Evolutionary conservation across 2,329 filamentous ascomycete genomes (phyloP).

Genomic region (Plectosphaerella sp.): DNA sequence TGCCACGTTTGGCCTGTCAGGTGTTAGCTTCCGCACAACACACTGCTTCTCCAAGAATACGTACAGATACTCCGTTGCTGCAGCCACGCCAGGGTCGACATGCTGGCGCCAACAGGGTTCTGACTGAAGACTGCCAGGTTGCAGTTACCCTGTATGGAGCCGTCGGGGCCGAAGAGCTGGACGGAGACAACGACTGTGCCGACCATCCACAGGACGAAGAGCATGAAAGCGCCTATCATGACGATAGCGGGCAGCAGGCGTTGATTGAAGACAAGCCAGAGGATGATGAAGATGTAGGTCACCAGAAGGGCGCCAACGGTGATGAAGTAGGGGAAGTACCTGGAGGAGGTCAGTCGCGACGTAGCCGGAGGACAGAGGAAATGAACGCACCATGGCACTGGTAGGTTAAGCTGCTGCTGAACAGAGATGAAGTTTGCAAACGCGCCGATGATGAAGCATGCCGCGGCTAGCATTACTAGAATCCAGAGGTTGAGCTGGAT

Average conservation of each 20-base stretch:
- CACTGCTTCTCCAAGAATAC: slow-evolving; percentile 21
- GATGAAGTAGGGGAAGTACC: slow-evolving; percentile 66
- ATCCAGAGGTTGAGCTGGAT: slow-evolving; percentile 64
- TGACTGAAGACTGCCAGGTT: slow-evolving; percentile 51
- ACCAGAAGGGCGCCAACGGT: slow-evolving; percentile 56
- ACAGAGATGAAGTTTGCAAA: slow-evolving; percentile 56
- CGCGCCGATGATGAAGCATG: slow-evolving; percentile 55
- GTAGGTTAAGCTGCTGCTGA: slow-evolving; percentile 49
- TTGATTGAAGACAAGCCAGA: slow-evolving; percentile 58
- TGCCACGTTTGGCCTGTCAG: slow-evolving; percentile 56
- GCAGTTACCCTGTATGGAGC: slow-evolving; percentile 56
- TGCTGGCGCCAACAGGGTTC: slow-evolving; percentile 43
- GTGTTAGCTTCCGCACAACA: neutral
- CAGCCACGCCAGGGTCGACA: slow-evolving; percentile 58
- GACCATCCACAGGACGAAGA: slow-evolving; percentile 65
- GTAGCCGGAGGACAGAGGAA: neutral
- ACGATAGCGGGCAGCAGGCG: slow-evolving; percentile 58
- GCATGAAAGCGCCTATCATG: slow-evolving; percentile 60
- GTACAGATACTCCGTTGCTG: slow-evolving; percentile 60
- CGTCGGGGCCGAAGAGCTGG: slow-evolving; percentile 58
- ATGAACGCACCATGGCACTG: slow-evolving; percentile 54
- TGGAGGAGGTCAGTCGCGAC: slow-evolving; percentile 19
- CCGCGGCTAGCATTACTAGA: slow-evolving; percentile 58
- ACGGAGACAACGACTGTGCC: slow-evolving; percentile 58
- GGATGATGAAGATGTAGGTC: slow-evolving; percentile 60